Percentiles rank a stretch among this genome's conserved stretches.
Evolutionary conservation across 2,329 filamentous ascomycete species (phyloP).

Genomic region (Neocucurbitaria cava): DNA sequence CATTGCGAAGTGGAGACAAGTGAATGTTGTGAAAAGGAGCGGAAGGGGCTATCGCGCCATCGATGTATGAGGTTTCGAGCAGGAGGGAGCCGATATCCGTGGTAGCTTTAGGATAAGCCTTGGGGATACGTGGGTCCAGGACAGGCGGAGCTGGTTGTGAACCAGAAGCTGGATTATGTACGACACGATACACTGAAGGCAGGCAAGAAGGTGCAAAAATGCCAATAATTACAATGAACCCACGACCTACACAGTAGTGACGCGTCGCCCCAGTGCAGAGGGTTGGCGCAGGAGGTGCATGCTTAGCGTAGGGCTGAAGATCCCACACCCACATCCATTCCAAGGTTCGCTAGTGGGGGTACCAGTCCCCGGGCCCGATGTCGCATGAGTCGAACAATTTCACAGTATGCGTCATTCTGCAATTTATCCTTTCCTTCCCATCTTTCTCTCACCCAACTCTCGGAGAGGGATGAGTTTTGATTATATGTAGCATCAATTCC

Average conservation of each 20-base stretch:
- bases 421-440: conserved; percentile 5
- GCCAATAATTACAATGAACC: background rate
- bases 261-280: conserved; percentile 19
- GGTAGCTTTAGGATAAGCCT: conserved; percentile 1
- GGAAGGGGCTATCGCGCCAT: conserved; percentile 12
- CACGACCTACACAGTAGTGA: conserved; percentile 10
- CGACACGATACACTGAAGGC: conserved; percentile 2
- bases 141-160: background rate
- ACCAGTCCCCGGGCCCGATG: conserved; percentile 29
- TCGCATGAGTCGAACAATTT: conserved; percentile 38
- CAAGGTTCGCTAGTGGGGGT: conserved; percentile 29
- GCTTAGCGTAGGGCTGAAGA: conserved; percentile 30
- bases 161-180: background rate
- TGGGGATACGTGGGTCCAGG: background rate
- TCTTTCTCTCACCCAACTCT: conserved; percentile 7
- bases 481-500: background rate
- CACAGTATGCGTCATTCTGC: conserved; percentile 26
- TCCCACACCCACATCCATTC: no score
- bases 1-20: conserved; percentile 28
- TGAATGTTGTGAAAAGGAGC: background rate
- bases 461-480: conserved; percentile 6
- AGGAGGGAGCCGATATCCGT: conserved; percentile 18
- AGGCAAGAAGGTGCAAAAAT: conserved; percentile 8
- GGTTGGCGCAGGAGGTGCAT: conserved; percentile 6
- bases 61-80: conserved; percentile 4